phyloP scores from a whole-genome alignment of 2,329 filamentous ascomycete genomes.

The Chaetomium sp. region DNA sequence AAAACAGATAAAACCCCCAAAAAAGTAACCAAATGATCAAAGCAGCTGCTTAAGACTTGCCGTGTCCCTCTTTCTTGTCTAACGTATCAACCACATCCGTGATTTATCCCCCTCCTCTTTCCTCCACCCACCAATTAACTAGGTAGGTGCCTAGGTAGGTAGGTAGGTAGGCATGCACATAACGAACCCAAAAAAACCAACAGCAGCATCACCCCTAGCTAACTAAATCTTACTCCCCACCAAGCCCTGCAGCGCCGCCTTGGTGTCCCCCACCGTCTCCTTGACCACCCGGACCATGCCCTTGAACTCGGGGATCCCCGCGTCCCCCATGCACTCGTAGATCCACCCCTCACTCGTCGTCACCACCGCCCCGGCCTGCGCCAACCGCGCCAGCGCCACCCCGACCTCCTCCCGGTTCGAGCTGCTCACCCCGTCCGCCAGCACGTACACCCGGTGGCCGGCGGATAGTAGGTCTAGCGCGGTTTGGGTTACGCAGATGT shows the following conservation, averaged over 20 bases:
- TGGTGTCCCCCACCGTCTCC: conserved; percentile 71
- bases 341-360: conserved; percentile 88
- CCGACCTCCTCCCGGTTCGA: conserved; percentile 81
- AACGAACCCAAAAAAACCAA: too few relatives aligned
- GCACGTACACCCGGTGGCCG: conserved; percentile 81
- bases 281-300: conserved; percentile 76
- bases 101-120: background rate
- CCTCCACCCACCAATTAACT: too few relatives aligned
- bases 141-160: background rate
- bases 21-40: background rate
- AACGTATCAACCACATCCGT: background rate
- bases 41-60: background rate
- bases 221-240: conserved; percentile 59
- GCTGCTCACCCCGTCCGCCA: conserved; percentile 88
- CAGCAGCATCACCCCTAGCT: background rate
- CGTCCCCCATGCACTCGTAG: conserved; percentile 88
- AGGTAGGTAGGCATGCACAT: background rate
- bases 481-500: conserved; percentile 95
- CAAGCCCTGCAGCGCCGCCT: conserved; percentile 65
- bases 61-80: background rate
- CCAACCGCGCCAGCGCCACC: conserved; percentile 74
- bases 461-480: conserved; percentile 74
- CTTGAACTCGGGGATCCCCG: conserved; percentile 71
- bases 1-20: background rate
- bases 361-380: conserved; percentile 73